Evolutionary conservation across 202 grass and related monocot species (phyloP), one percentile per base, ranked within the genome.

Genomic region (Elaeis oleifera): DNA sequence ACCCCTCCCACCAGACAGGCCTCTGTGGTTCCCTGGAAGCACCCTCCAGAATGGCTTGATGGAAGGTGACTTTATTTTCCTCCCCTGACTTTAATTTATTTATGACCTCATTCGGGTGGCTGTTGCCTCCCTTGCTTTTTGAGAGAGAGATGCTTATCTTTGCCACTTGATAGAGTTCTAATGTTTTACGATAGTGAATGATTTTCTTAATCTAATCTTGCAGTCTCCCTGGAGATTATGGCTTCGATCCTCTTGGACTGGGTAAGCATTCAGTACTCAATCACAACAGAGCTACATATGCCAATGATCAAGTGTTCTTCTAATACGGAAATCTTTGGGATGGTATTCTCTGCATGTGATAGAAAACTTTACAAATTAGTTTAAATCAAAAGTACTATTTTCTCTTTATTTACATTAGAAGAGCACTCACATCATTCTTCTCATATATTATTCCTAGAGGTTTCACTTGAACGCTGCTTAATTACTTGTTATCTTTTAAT

Each of bases 181-280:
- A 14, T 3, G 36, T 44, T 44, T 2, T 14, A 14, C 11, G 36
- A 44, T 13, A 3, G 36, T 44, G 11, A 44, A 44, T 44, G 6
- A 13, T 3, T 44, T 44, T 3, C 36, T 44, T 44, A 13, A 44
- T 44, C 9, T 13, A 13, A 44, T 44, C 36, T 80, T 50, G 77
- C 51, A 96, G 91, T 67, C 84, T 96, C 49, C 91, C 91, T 0
- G 91, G 91, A 53, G 87, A 96, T 70, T 90, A 83, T 1, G 87
- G 87, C 14, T 96, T 90, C 54, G 87, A 96, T 76, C 91, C 91
- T 49, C 87, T 90, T 5, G 91, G 91, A 52, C 56, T 90, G 23
- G 91, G 90, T 90, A 81, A 80, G n/a, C 23, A 14, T 39, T 11
- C 29, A 39, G 36, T 44, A 44, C 9, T 13, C 7, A 14, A 13